Base-by-base conservation (phyloP, 192 early-diverging fungal species). In the Mortierella antarctica region DNA sequence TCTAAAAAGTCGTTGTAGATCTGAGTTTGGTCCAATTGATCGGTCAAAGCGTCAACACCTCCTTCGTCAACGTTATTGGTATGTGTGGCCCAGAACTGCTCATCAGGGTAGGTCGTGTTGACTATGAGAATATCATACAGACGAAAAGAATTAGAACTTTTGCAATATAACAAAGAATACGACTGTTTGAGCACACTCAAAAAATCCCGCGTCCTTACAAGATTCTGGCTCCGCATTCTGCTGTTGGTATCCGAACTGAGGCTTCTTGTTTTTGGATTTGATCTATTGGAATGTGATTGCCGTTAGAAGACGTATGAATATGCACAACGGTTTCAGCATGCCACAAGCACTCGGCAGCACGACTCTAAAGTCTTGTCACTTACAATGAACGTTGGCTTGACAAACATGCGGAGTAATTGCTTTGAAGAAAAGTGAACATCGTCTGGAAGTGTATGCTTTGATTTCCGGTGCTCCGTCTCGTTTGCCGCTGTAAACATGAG, bases 381-480 rank as follows among this genome's bases (percentile, higher is more conserved):
- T 84, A 88, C 86, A 21, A 78, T 80, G 54, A 78, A 83, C 12
- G 71, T 45, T 7, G 87, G 84, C 59, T 87, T 90, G 17, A 84
- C 59, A 53, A 90, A 90, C 62, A 84, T 84, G 51, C 82, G 74
- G 13, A 90, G 50, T 46, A 90, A 56, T 44, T 90, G 83, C 61
- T 86, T 87, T 0, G 88, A 90, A 20, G 84, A 85, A 73, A 88
- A 90, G 61, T 88, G 87, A 63, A 94, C 87, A 82, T 98, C 97
- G 53, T 95, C 94, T 12, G 95, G 97, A 17, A 98, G 87, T 44
- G 94, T 76, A 71, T 94, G 88, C 48, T 74, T 78, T 40, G 69
- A 67, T 10, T 73, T 73, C 74, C 84, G 75, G 72, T 83, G 83
- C 80, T 88, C 84, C 13, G 83, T 57, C 39, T 86, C 82, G 83